Conservation (phyloP, 352 stramenopile genomes). For the Pythium aristosporum region DNA sequence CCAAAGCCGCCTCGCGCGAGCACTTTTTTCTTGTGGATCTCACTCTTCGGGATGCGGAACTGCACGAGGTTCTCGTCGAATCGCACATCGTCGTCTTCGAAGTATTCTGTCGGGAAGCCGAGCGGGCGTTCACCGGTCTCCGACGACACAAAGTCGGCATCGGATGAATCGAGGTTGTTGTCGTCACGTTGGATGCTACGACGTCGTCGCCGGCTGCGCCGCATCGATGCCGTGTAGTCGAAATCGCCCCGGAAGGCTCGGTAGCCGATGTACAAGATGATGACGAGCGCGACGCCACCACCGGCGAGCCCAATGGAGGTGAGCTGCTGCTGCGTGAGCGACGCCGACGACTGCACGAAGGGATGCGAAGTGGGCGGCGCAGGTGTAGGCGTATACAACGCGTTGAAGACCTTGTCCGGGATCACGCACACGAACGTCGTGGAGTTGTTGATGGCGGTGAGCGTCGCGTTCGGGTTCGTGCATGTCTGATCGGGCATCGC, state of each 20-base stretch:
- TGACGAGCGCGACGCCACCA: neutral
- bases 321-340: neutral
- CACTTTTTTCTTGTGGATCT: constrained; percentile 19
- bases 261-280: constrained; percentile 17
- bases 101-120: constrained; percentile 17
- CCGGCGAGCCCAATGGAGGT: constrained; percentile 9
- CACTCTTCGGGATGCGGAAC: constrained; percentile 14
- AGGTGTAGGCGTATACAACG: constrained; percentile 5
- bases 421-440: constrained; percentile 16
- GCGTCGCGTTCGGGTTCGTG: constrained; percentile 6
- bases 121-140: constrained; percentile 18
- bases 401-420: constrained; percentile 15
- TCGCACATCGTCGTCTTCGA: constrained; percentile 24
- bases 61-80: constrained; percentile 16
- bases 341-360: neutral
- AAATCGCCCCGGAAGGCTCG: constrained; percentile 4
- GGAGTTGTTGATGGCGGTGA: neutral
- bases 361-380: neutral
- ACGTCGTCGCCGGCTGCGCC: neutral
- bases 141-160: constrained; percentile 4
- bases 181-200: neutral
- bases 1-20: constrained; percentile 26
- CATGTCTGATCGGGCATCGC: neutral
- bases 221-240: neutral
- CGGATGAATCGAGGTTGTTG: neutral